Base-by-base conservation (phyloP, 2,329 filamentous ascomycete genomes). In the Lithohypha guttulata region DNA sequence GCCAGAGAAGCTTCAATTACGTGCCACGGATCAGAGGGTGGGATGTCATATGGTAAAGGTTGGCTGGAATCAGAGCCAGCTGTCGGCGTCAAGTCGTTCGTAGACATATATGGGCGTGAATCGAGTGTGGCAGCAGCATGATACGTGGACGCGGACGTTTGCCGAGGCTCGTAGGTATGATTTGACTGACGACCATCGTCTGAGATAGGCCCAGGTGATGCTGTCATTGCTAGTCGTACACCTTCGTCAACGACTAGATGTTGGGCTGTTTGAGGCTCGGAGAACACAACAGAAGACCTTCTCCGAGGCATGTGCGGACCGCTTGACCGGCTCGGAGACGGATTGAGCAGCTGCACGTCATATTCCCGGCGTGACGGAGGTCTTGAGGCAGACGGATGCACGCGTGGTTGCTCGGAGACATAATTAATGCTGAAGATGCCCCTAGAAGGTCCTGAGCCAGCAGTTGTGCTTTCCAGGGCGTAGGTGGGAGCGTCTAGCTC, bases 201-300 rank as follows among this genome's bases (percentile, higher is more conserved):
- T 22, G 57, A 54, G 7, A 64, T 50, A 13, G 61, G 61, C 6
- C 54, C 55, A 10, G 62, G 62, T 11, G 62, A 64, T 15, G 59
- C 52, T 17, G 61, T 61, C 55, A 61, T 60, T 43, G 57, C 58
- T 9, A 61, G 51, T 32, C 58, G 57, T 33, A 59, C 49, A 32
- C 46, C 57, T 4, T 60, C 53, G 31, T 59, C 56, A 15, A 41
- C 55, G 42, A 43, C 49, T 44, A 49, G 46, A 29, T 50, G 50
- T 23, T 42, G 40, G 39, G 45, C 51, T 20, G 46, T 27, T 20
- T 48, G 47, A 19, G 51, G 53, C 28, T 61, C 62, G 2, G 64
- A 62, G 20, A 63, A 49, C 23, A 66, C 53, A 31, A 65, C 53
- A 26, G 64, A 63, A 15, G 53, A 55, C 34, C 58, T 58, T 23